Evolutionary conservation across 169 alveolate genomes (phyloP).

Genomic region (Eimeria falciformis): DNA sequence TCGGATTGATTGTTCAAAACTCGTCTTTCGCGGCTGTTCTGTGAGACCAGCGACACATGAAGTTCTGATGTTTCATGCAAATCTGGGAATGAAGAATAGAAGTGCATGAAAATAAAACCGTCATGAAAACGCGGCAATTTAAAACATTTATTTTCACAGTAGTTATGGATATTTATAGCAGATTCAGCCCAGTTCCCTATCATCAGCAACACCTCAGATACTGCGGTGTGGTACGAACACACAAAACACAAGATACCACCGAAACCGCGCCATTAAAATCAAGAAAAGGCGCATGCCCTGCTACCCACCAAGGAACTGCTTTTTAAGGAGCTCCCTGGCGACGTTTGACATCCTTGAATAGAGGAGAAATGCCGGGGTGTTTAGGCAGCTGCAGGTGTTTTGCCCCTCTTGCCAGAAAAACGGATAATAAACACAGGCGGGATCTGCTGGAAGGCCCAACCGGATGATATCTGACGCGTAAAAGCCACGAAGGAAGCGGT

Average conservation of each 20-base stretch:
- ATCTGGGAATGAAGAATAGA: too few relatives aligned
- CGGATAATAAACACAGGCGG: too few relatives aligned
- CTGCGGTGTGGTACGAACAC: not conserved
- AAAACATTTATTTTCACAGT: not conserved
- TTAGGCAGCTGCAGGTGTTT: too few relatives aligned
- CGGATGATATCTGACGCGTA: too few relatives aligned
- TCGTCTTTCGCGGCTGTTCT: too few relatives aligned
- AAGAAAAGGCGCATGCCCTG: too few relatives aligned
- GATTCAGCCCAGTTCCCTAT: not conserved
- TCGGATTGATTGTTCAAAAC: not conserved
- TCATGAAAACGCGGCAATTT: not conserved
- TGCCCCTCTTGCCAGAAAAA: too few relatives aligned
- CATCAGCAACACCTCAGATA: not conserved
- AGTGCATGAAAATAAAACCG: too few relatives aligned
- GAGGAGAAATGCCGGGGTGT: too few relatives aligned
- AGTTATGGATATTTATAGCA: not conserved
- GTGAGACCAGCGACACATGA: not conserved
- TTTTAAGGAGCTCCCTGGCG: conserved; percentile 87
- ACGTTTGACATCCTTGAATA: conserved; percentile 84
- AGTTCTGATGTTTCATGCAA: not conserved
- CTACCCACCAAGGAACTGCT: conserved; percentile 89
- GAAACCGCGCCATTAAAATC: not conserved
- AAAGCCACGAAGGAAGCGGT: too few relatives aligned
- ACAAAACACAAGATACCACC: not conserved
- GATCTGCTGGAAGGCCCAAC: too few relatives aligned